Conservation (phyloP, 2,329 filamentous ascomycete genomes). For the Didymosphaeria variabile region DNA sequence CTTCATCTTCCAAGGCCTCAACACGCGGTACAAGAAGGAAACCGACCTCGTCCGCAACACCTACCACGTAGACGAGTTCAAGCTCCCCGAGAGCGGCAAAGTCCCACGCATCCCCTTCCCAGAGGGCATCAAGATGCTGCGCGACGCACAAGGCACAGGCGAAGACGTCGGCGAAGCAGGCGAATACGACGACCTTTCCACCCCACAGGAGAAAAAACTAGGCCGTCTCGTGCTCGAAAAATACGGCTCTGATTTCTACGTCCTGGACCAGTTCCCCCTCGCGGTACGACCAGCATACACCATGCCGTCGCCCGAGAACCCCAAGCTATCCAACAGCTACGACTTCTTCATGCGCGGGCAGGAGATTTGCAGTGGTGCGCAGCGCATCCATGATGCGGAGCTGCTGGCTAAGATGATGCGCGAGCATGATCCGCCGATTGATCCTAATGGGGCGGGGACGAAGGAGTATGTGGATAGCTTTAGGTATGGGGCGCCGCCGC, state of each 20-base stretch:
- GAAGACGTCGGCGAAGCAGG: conserved; percentile 79
- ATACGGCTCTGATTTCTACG: conserved; percentile 95
- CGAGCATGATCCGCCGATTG: conserved; percentile 64
- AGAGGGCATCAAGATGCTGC: conserved; percentile 79
- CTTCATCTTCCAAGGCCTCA: conserved; percentile 79
- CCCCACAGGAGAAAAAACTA: conserved; percentile 86
- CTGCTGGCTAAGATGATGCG: conserved; percentile 67
- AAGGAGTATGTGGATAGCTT: conserved; percentile 72
- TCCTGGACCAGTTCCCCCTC: conserved; percentile 95
- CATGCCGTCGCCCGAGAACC: conserved; percentile 67
- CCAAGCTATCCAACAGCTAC: conserved; percentile 67
- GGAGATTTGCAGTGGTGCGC: conserved; percentile 73
- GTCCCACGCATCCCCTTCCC: conserved; percentile 80
- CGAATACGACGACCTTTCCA: conserved; percentile 82
- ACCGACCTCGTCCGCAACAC: conserved; percentile 75
- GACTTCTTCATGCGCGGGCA: conserved; percentile 77
- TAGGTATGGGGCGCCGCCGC: conserved; percentile 70
- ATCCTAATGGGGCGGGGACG: conserved; percentile 67
- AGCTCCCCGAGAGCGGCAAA: conserved; percentile 77
- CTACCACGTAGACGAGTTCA: conserved; percentile 80
- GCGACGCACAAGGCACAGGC: conserved; percentile 67
- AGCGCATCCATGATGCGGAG: conserved; percentile 70
- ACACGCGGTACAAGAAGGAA: conserved; percentile 72
- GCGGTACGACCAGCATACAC: conserved; percentile 91
- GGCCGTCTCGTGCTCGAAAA: conserved; percentile 86